Conservation (phyloP, 805 yeast species). For the Sugiyamaella qingdaonensis region DNA sequence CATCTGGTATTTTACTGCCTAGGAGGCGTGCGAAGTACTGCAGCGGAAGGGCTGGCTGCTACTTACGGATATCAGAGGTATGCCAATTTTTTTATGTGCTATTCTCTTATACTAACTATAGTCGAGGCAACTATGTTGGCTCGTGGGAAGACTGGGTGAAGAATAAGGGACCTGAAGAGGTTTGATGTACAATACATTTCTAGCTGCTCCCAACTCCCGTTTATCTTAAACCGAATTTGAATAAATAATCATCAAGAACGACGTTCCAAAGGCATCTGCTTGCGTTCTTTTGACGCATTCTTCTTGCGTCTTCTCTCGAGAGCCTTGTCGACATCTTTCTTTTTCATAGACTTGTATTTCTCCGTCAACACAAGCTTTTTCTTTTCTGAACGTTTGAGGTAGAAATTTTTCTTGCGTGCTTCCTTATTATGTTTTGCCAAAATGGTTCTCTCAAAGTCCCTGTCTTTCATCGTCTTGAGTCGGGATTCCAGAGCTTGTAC, state of each 20-base stretch:
- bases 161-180: conserved; percentile 33
- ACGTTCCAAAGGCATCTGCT: conserved; percentile 34
- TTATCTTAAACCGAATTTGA: neutral
- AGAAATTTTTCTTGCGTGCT: conserved; percentile 70
- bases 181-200: neutral
- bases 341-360: conserved; percentile 34
- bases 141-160: conserved; percentile 81
- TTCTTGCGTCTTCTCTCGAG: conserved; percentile 35
- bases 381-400: conserved; percentile 35
- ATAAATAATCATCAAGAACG: conserved; percentile 16
- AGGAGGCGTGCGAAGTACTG: conserved; percentile 86
- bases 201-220: neutral
- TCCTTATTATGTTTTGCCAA: conserved; percentile 64
- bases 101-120: conserved; percentile 7
- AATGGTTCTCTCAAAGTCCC: conserved; percentile 69
- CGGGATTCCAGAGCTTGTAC: conserved; percentile 34
- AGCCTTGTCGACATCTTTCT: conserved; percentile 31
- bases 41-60: conserved; percentile 86
- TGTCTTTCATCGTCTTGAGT: conserved; percentile 63
- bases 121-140: conserved; percentile 80
- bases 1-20: conserved; percentile 86
- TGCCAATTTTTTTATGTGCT: conserved; percentile 6
- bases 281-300: conserved; percentile 37
- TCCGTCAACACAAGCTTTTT: conserved; percentile 35
- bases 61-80: conserved; percentile 76